These are phyloP conservation scores for Candida vartiovaarae DNA, from an alignment of 805 yeast genomes.

Conservation along the genomic window DNA sequence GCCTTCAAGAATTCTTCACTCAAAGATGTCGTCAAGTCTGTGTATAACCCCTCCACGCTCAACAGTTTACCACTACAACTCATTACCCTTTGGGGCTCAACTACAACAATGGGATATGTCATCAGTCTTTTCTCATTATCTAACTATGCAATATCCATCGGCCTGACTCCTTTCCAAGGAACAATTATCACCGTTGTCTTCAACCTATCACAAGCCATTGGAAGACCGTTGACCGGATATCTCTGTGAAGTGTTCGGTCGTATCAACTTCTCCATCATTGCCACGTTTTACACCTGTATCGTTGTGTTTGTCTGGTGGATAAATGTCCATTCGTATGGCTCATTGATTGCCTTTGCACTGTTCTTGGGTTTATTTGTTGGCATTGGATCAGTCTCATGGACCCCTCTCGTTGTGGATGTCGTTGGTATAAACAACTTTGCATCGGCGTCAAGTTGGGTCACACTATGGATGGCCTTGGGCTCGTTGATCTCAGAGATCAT, in stretches of 20 bases:
- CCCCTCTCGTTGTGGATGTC: constrained; percentile 34
- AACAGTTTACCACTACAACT: constrained; percentile 26
- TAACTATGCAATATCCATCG: constrained; percentile 40
- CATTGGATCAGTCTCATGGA: constrained; percentile 35
- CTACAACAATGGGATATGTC: constrained; percentile 34
- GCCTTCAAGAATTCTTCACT: constrained; percentile 6
- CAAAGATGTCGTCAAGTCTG: constrained; percentile 22
- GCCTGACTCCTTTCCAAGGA: constrained; percentile 36
- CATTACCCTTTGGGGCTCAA: constrained; percentile 31
- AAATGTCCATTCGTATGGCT: constrained; percentile 33
- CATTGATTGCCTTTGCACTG: constrained; percentile 35
- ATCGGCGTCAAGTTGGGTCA: constrained; percentile 32
- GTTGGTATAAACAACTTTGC: constrained; percentile 31
- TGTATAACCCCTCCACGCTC: constrained; percentile 29
- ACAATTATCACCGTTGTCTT: constrained; percentile 38
- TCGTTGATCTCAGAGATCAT: constrained; percentile 46
- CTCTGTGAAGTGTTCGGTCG: constrained; percentile 40
- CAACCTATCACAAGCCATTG: constrained; percentile 40
- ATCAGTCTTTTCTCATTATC: constrained; percentile 40
- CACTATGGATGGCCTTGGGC: constrained; percentile 24
- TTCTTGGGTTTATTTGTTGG: constrained; percentile 40
- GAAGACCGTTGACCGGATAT: constrained; percentile 42
- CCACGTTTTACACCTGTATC: constrained; percentile 30
- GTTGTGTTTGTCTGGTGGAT: constrained; percentile 44
- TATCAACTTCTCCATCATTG: constrained; percentile 35